A percentile compares a stretch with the other conserved stretches of the same genome.
Conservation (phyloP, 2,329 filamentous ascomycete species). For the Penicillium sp. region DNA sequence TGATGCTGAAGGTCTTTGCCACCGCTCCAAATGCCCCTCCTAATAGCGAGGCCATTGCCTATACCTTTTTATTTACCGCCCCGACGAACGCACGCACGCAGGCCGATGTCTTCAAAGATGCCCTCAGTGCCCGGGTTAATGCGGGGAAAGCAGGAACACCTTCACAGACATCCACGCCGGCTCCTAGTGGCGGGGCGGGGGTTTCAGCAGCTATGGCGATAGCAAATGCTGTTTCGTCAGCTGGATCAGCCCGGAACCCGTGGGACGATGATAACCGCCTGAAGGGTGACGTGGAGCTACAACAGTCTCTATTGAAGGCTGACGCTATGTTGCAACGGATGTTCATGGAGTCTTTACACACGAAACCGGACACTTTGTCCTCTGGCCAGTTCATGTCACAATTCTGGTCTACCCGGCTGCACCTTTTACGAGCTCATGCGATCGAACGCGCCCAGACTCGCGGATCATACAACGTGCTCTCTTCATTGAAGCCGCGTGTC, state of each 20-base stretch:
- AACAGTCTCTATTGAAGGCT: constrained; percentile 83
- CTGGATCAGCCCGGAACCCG: constrained; percentile 50
- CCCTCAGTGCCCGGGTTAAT: constrained; percentile 75
- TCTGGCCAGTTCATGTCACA: constrained; percentile 81
- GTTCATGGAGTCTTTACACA: constrained; percentile 79
- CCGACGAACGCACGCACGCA: constrained; percentile 72
- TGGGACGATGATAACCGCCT: constrained; percentile 82
- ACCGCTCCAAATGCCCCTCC: constrained; percentile 54
- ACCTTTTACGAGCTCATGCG: constrained; percentile 83
- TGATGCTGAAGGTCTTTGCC: constrained; percentile 90
- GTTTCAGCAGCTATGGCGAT: constrained; percentile 74
- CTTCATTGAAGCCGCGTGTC: constrained; percentile 78
- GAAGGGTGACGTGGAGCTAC: constrained; percentile 75
- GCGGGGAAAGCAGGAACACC: constrained; percentile 59
- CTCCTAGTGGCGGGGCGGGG: constrained; percentile 38
- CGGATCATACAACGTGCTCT: constrained; percentile 90
- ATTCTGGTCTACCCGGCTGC: constrained; percentile 90
- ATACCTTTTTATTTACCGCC: constrained; percentile 89
- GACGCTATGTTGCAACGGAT: constrained; percentile 75
- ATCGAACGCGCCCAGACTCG: constrained; percentile 84
- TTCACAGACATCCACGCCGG: constrained; percentile 34
- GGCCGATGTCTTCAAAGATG: constrained; percentile 80
- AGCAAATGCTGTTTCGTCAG: constrained; percentile 65
- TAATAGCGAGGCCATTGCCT: constrained; percentile 57
- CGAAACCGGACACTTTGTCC: constrained; percentile 81